Evolutionary conservation across 495 filamentous ascomycete species (phyloP), one percentile per base, ranked within the genome.

Genomic region (Podospora appendiculata): DNA sequence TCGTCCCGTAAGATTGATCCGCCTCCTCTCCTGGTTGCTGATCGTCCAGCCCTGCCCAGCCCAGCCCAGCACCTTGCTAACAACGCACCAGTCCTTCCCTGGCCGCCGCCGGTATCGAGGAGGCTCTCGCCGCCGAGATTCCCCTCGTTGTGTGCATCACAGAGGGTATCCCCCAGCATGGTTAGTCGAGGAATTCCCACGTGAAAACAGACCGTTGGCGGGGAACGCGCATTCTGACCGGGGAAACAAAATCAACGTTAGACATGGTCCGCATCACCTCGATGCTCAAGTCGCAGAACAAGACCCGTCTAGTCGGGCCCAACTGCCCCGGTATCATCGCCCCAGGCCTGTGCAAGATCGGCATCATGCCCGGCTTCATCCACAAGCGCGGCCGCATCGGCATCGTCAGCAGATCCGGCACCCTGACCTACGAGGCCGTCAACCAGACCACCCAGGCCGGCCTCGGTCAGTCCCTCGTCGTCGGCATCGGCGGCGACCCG

Each of bases 301-400:
- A 96, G 82, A 96, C 94, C 46, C 85, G 92, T 59, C 75, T 98
- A 55, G 89, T 98, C 44, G 93, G 94, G 53, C 94, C 94, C 47
- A 99, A 99, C 79, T 99, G 93, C 76, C 93, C 93, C 46, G 93
- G 93, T 68, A 92, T 99, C 72, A 99, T 99, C 65, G 93, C 93
- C 61, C 81, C 81, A 42, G 93, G 92, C 56, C 93, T 95, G 85
- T 99, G 93, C 83, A 99, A 99, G 79, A 99, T 99, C 69, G 93
- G 93, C 65, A 99, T 99, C 76, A 99, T 99, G 93, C 93, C 93
- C 41, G 93, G 93, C 62, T 95, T 96, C 80, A 97, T 99, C 77
- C 93, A 99, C 82, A 96, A 99, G 82, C 89, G 93, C 64, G 93
- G 93, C 57, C 90, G 93, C 62, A 87, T 99, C 65, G 93, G 93